phyloP scores from a whole-genome alignment of 805 yeast genomes.

The Scheffersomyces lignosus region DNA sequence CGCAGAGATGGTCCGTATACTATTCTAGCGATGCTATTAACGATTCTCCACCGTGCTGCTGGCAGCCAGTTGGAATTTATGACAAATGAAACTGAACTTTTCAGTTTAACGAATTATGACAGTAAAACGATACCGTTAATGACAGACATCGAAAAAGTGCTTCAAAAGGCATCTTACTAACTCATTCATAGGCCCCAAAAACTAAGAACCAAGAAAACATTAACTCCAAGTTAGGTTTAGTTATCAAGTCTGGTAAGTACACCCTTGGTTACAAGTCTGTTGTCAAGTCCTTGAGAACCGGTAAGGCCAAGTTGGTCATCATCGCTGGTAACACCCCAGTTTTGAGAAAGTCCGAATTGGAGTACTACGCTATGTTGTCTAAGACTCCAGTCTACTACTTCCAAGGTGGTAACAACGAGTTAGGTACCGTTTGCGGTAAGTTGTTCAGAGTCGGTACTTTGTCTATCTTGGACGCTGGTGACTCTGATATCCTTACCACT shows the following conservation, averaged over 20 bases:
- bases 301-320: constrained; percentile 97
- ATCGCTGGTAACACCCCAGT: constrained; percentile 99
- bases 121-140: too few species aligned
- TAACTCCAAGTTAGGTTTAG: constrained; percentile 97
- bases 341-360: constrained; percentile 99
- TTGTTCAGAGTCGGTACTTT: constrained; percentile 99
- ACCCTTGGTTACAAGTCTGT: constrained; percentile 99
- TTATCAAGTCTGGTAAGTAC: constrained; percentile 99
- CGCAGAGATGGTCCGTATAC: constrained; percentile 98
- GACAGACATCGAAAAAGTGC: too few species aligned
- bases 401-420: constrained; percentile 99
- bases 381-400: constrained; percentile 97
- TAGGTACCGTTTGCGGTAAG: constrained; percentile 99
- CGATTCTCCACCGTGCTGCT: too few species aligned
- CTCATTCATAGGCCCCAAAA: constrained; percentile 88
- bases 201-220: constrained; percentile 89
- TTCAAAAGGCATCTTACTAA: constrained; percentile 39
- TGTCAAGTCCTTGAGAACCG: constrained; percentile 97
- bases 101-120: too few species aligned
- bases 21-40: not conserved
- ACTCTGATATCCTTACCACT: constrained; percentile 93
- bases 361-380: constrained; percentile 99
- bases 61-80: too few species aligned
- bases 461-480: constrained; percentile 98
- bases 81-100: too few species aligned